These are phyloP conservation scores for Alternaria novae-zelandiae DNA, from an alignment of 2,329 filamentous ascomycete genomes.

Conservation along the genomic window DNA sequence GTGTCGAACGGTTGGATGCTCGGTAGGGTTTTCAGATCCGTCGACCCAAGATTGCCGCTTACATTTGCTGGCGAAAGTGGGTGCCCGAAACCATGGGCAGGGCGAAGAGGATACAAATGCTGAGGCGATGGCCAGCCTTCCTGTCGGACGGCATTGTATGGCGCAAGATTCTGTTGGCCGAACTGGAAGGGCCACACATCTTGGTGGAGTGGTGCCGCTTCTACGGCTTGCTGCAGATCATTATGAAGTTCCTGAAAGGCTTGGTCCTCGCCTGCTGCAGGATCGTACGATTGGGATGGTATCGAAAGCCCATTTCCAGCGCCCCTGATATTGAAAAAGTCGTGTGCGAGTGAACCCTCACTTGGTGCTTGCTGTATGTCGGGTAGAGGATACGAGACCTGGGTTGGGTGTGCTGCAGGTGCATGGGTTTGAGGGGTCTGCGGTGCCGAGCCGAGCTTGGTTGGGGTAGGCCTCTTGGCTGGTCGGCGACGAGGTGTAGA, in stretches of 20 bases:
- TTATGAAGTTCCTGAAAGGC: neutral
- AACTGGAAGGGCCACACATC: neutral
- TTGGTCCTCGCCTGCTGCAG: neutral
- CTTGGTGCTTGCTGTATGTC: neutral
- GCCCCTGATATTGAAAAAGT: neutral
- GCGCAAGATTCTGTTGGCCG: neutral
- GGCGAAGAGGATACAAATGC: neutral
- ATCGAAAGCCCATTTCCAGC: neutral
- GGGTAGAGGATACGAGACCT: neutral
- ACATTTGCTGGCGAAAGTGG: neutral
- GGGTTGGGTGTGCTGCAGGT: too few species aligned
- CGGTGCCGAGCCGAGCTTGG: neutral
- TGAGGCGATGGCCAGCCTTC: neutral
- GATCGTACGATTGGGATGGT: neutral
- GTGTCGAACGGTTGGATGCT: neutral
- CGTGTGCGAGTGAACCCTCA: neutral
- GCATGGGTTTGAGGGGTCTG: neutral
- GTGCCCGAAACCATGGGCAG: neutral
- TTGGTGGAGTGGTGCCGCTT: neutral
- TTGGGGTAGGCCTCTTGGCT: neutral
- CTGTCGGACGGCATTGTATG: neutral
- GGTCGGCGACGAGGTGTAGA: neutral
- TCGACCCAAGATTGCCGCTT: neutral
- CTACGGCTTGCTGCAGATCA: neutral
- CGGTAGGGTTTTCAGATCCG: constrained; percentile 5